phyloP scores from a whole-genome alignment of 768 basidiomycete species.

The Gautieria morchelliformis region DNA sequence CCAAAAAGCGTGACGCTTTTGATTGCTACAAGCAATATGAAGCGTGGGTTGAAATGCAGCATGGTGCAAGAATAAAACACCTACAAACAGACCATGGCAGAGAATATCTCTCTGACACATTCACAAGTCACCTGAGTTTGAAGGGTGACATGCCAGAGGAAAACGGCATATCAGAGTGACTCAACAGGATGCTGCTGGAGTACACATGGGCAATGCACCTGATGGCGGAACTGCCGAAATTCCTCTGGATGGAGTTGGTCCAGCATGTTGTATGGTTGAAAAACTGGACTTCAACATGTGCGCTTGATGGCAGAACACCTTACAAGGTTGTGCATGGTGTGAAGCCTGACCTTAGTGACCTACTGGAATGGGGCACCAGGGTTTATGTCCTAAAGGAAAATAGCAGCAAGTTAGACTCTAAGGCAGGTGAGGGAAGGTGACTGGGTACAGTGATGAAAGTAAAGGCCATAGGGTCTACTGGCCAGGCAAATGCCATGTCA shows the following conservation, averaged over 20 bases:
- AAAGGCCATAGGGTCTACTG: not conserved
- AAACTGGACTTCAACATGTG: slow-evolving; percentile 15
- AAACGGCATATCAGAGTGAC: slow-evolving; percentile 21
- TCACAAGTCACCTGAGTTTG: slow-evolving; percentile 11
- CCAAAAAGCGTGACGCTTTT: slow-evolving; percentile 9
- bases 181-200: slow-evolving; percentile 18
- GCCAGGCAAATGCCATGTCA: too few relatives aligned
- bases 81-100: slow-evolving; percentile 14
- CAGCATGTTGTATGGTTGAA: slow-evolving; percentile 14
- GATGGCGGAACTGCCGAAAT: slow-evolving; percentile 12
- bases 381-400: not conserved
- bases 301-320: slow-evolving; percentile 15
- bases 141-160: slow-evolving; percentile 19
- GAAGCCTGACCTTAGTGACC: slow-evolving; percentile 19
- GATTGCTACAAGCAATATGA: slow-evolving; percentile 8
- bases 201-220: slow-evolving; percentile 14
- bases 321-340: slow-evolving; percentile 13
- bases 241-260: slow-evolving; percentile 20
- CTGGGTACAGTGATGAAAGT: too few relatives aligned
- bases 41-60: slow-evolving; percentile 3
- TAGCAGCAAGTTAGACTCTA: not conserved
- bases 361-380: slow-evolving; percentile 1
- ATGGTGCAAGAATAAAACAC: not conserved
- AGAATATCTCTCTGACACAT: slow-evolving; percentile 26
- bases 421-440: too few relatives aligned